These are phyloP conservation scores for Aspergillus versicolor DNA, from an alignment of 2,329 filamentous ascomycete species.

Conservation along the genomic window DNA sequence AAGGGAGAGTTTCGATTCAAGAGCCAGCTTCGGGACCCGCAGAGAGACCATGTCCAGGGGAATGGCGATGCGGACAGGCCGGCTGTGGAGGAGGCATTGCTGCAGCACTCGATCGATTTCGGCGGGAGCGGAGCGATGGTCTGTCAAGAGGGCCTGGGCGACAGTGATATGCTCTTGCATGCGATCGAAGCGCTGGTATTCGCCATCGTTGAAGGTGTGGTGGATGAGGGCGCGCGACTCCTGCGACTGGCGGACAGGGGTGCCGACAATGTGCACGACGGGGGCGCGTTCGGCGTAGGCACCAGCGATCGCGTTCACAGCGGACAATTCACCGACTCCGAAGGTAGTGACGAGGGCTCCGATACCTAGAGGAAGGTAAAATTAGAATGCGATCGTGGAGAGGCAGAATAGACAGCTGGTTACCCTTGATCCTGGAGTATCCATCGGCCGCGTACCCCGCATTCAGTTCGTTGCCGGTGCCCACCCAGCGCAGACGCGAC, in stretches of 20 bases:
- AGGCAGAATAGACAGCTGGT: background rate
- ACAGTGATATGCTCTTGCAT: slow-evolving; percentile 16
- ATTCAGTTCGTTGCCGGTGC: slow-evolving; percentile 71
- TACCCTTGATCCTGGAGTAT: slow-evolving; percentile 31
- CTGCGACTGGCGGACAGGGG: slow-evolving; percentile 47
- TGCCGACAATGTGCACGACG: slow-evolving; percentile 62
- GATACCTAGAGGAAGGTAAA: slow-evolving; percentile 10
- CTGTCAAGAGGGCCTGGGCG: slow-evolving; percentile 41
- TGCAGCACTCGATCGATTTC: slow-evolving; percentile 53
- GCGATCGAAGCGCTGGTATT: slow-evolving; percentile 15
- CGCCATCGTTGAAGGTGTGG: slow-evolving; percentile 57
- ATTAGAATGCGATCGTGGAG: background rate
- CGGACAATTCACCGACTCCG: slow-evolving; percentile 67
- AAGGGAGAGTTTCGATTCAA: slow-evolving; percentile 13
- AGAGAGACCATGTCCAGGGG: slow-evolving; percentile 52
- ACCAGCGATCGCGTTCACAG: slow-evolving; percentile 71
- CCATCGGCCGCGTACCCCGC: slow-evolving; percentile 51
- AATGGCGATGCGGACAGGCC: slow-evolving; percentile 56
- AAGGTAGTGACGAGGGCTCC: slow-evolving; percentile 28
- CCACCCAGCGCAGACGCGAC: slow-evolving; percentile 61
- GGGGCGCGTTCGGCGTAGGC: slow-evolving; percentile 72
- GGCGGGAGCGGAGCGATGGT: slow-evolving; percentile 45
- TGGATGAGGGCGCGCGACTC: slow-evolving; percentile 52
- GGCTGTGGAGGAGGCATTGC: slow-evolving; percentile 53
- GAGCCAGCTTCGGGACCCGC: slow-evolving; percentile 12